Conservation (phyloP, 2,329 filamentous ascomycete species). For the Ophiostoma fasciatum region DNA sequence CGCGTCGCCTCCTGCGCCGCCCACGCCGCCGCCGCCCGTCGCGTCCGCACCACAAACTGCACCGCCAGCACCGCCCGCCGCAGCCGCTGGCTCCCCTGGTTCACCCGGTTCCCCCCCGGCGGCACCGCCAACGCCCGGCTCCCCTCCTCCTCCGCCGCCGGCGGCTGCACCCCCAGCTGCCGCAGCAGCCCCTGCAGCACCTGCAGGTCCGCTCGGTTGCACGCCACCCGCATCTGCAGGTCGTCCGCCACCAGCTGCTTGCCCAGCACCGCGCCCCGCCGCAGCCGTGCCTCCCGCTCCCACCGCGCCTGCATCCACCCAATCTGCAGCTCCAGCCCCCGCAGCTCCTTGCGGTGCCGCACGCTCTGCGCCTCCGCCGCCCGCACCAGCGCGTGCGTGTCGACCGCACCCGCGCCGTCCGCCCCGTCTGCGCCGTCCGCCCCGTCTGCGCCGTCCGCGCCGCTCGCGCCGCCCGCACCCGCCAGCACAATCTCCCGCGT, state of each 20-base stretch:
- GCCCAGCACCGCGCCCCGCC: slow-evolving; percentile 67
- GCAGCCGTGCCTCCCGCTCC: slow-evolving; percentile 65
- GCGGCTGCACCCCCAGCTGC: slow-evolving; percentile 23
- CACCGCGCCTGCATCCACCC: slow-evolving; percentile 76
- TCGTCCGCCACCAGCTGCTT: slow-evolving; percentile 73
- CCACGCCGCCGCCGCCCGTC: slow-evolving; percentile 33
- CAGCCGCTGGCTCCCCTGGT: slow-evolving; percentile 15
- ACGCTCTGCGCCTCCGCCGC: slow-evolving; percentile 48
- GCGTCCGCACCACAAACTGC: slow-evolving; percentile 37
- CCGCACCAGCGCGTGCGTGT: slow-evolving; percentile 44
- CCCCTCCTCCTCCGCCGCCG: slow-evolving; percentile 6
- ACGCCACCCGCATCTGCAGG: slow-evolving; percentile 73
- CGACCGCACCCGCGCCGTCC: slow-evolving; percentile 29
- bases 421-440: slow-evolving; percentile 32
- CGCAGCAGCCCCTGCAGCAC: slow-evolving; percentile 76
- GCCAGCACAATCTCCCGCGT: slow-evolving; percentile 9
- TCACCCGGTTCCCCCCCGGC: slow-evolving; percentile 16
- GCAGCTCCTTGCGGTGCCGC: slow-evolving; percentile 59
- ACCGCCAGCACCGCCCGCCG: slow-evolving; percentile 21
- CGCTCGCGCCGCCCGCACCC: slow-evolving; percentile 14
- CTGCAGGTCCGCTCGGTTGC: slow-evolving; percentile 81
- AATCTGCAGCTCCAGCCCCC: slow-evolving; percentile 77
- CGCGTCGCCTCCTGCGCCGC: slow-evolving; percentile 35
- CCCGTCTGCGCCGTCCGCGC: slow-evolving; percentile 24
- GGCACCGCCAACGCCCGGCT: slow-evolving; percentile 17